These are phyloP conservation scores for Gaeumannomyces tritici DNA, from an alignment of 2,329 filamentous ascomycete species.

Conservation along the genomic window DNA sequence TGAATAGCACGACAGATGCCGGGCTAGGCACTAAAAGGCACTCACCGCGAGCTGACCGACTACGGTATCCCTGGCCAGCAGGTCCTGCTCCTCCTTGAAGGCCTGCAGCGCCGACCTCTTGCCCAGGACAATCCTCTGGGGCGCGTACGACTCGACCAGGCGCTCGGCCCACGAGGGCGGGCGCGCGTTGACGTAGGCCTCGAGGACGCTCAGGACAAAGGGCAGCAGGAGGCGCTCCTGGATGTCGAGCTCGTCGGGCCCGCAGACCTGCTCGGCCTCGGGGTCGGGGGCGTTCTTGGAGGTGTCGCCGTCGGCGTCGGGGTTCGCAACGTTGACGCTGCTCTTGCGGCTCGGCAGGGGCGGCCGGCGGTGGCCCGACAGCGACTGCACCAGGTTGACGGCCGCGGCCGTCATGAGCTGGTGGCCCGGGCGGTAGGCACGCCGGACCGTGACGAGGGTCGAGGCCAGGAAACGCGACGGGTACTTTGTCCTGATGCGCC, in stretches of 20 bases:
- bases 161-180: conserved; percentile 52
- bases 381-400: conserved; percentile 59
- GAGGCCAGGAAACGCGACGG: conserved; percentile 72
- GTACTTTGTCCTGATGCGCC: conserved; percentile 65
- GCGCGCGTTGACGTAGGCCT: conserved; percentile 59
- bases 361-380: conserved; percentile 59
- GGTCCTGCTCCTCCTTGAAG: conserved; percentile 49
- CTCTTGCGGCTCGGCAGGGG: conserved; percentile 49
- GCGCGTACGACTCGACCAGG: conserved; percentile 59
- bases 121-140: conserved; percentile 52
- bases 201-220: conserved; percentile 69
- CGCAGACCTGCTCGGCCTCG: conserved; percentile 44
- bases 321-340: conserved; percentile 44
- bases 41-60: conserved; percentile 61
- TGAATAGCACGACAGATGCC: background rate
- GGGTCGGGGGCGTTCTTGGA: conserved; percentile 51
- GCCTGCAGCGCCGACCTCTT: conserved; percentile 51
- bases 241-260: conserved; percentile 54
- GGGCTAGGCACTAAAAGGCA: background rate
- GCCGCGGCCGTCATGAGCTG: conserved; percentile 61
- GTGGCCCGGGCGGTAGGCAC: conserved; percentile 52
- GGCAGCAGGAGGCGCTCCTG: conserved; percentile 59
- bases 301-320: conserved; percentile 42
- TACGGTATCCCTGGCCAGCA: conserved; percentile 53
- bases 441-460: conserved; percentile 62